Evolutionary conservation across 805 yeast species (phyloP).

Genomic region (Middelhovenomyces tepae): DNA sequence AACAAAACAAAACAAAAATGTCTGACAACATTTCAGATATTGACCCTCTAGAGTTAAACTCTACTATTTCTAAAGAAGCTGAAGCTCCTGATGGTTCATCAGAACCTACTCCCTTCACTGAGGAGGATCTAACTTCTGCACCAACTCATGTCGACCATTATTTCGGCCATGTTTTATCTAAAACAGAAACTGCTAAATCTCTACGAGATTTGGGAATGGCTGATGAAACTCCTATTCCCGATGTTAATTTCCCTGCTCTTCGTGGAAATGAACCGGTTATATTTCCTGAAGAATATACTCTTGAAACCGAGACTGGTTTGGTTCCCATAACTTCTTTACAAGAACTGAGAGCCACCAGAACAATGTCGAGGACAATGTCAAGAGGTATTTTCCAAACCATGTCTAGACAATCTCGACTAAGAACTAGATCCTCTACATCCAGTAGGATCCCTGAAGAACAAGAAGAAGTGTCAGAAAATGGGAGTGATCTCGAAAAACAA

Average conservation of each 20-base stretch:
- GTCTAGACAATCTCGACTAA: not conserved
- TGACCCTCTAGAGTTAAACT: too few relatives aligned
- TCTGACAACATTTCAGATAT: too few relatives aligned
- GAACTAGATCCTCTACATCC: not conserved
- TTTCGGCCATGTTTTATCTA: not conserved
- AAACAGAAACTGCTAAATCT: slow-evolving; percentile 64
- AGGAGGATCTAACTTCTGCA: too few relatives aligned
- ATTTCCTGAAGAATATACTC: slow-evolving; percentile 86
- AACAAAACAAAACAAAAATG: too few relatives aligned
- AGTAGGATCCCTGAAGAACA: too few relatives aligned
- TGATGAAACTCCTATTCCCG: slow-evolving; percentile 41
- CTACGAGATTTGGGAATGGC: slow-evolving; percentile 54
- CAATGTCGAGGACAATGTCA: not conserved
- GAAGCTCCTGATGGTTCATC: too few relatives aligned
- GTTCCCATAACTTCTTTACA: slow-evolving; percentile 51
- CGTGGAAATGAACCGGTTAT: slow-evolving; percentile 30
- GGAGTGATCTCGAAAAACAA: not conserved
- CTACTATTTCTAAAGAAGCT: too few relatives aligned
- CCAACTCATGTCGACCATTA: not conserved
- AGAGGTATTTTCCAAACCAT: not conserved
- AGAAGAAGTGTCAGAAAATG: not conserved
- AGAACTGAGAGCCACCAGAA: slow-evolving; percentile 2
- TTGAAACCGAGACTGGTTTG: slow-evolving; percentile 82
- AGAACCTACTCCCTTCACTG: too few relatives aligned
- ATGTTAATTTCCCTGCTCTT: slow-evolving; percentile 41